A percentile compares a stretch with the other conserved stretches of the same genome.
Evolutionary conservation across 2,329 filamentous ascomycete genomes (phyloP).

Genomic region (Didymella pinodella): DNA sequence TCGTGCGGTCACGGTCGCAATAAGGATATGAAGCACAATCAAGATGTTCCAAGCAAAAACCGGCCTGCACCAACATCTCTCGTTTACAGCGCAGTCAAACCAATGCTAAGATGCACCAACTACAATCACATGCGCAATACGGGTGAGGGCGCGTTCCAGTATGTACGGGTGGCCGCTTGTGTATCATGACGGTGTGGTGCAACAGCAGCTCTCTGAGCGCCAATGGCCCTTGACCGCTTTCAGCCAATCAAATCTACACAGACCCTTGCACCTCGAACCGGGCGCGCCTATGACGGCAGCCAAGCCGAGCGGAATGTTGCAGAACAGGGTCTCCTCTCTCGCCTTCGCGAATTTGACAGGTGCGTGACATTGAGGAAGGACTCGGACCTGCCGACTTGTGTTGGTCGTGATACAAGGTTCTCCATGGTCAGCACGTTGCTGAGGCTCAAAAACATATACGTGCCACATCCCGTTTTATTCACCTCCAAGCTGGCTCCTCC

Average conservation of each 20-base stretch:
- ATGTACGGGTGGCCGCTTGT: neutral
- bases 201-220: slow-evolving; percentile 7
- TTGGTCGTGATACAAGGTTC: slow-evolving; percentile 20
- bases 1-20: neutral
- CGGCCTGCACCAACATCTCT: neutral
- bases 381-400: neutral
- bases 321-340: slow-evolving; percentile 32
- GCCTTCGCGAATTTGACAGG: slow-evolving; percentile 20
- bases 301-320: slow-evolving; percentile 31
- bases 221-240: slow-evolving; percentile 19
- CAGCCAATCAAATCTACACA: slow-evolving; percentile 36
- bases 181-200: neutral
- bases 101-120: neutral
- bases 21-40: neutral
- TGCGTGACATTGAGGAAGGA: slow-evolving; percentile 25
- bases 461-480: neutral
- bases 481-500: slow-evolving; percentile 15
- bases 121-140: too few relatives aligned
- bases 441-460: slow-evolving; percentile 8
- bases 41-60: neutral
- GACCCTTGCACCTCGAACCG: slow-evolving; percentile 23
- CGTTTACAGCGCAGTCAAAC: neutral
- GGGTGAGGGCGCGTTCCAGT: neutral
- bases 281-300: slow-evolving; percentile 42
- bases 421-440: slow-evolving; percentile 10